Evolutionary conservation across 371 early-diverging fungal genomes (phyloP).

Genomic region (Cokeromyces recurvatus): DNA sequence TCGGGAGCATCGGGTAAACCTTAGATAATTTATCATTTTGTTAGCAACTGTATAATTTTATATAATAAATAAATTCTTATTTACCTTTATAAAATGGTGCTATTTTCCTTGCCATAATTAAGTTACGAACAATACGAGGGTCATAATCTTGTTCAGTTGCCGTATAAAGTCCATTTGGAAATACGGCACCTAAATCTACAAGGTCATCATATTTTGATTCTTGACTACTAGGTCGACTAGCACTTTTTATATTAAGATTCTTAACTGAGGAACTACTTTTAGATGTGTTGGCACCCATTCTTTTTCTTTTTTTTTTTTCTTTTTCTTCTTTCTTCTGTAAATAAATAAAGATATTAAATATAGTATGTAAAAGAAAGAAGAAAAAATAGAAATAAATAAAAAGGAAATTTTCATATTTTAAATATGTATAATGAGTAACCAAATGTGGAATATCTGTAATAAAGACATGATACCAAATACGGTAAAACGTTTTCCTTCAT

Average conservation of each 20-base stretch:
- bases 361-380: too few species aligned
- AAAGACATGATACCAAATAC: too few species aligned
- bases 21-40: background rate
- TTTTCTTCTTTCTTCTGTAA: background rate
- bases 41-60: background rate
- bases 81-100: conserved; percentile 90
- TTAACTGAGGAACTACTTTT: too few species aligned
- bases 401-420: too few species aligned
- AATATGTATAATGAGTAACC: too few species aligned
- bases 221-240: too few species aligned
- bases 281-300: conserved; percentile 17
- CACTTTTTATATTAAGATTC: too few species aligned
- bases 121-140: conserved; percentile 60
- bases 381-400: too few species aligned
- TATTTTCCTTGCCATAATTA: conserved; percentile 72
- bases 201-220: conserved; percentile 51
- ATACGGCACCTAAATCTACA: conserved; percentile 67
- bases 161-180: conserved; percentile 75
- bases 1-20: conserved; percentile 41
- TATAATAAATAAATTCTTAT: conserved; percentile 2
- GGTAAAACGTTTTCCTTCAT: too few species aligned
- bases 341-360: too few species aligned
- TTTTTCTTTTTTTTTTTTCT: background rate
- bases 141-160: conserved; percentile 76
- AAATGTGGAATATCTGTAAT: too few species aligned